Evolutionary conservation across 805 yeast species (phyloP), one percentile per base, ranked within the genome.

Genomic region (Barnettozyma wickerhamii): DNA sequence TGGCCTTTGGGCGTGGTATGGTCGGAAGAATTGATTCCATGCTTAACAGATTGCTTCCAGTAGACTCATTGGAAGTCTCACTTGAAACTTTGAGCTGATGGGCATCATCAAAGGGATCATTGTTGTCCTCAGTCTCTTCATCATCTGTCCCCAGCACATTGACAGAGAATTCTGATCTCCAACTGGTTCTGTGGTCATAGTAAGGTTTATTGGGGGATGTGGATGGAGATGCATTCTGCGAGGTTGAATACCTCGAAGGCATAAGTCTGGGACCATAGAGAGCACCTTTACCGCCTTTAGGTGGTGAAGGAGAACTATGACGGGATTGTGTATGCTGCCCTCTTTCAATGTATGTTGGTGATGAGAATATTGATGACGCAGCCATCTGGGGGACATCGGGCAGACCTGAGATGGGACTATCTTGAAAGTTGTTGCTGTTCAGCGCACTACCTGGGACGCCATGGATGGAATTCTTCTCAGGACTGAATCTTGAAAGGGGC

Each of bases 151-250:
- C 39, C 19, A 40, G 20, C 1, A 51, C 40, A 31, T 50, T 46
- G 0, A 47, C 39, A 9, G 56, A 52, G 19, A 49, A 53, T n/a
- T 50, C 56, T 3, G 59, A 56, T 26, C 41, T 46, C 58, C 58
- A 56, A 40, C 60, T 56, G 6, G 49, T 53, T 47, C 60, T 46
- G 27, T 53, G 47, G 24, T 55, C 56, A 38, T 56, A 53, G 20
- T 55, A 56, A 2, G 51, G 44, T 14, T 45, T 56, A 15, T 45
- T 45, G 2, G 60, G 60, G 3, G 60, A 56, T 4, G 54, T 41
- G 4, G 56, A 46, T 4, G 55, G 56, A 3, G 57, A 52, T 1
- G 27, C 17, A 5, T 21, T 21, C 26, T 15, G 21, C 13, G n/a
- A n/a, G 19, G 32, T 17, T 4, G 50, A 37, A 13, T 40, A 28